A percentile compares a stretch with the other conserved stretches of the same genome.
These are phyloP conservation scores for Bothriochloa decipiens DNA, from an alignment of 176 grass and related monocot genomes.

Conservation along the genomic window DNA sequence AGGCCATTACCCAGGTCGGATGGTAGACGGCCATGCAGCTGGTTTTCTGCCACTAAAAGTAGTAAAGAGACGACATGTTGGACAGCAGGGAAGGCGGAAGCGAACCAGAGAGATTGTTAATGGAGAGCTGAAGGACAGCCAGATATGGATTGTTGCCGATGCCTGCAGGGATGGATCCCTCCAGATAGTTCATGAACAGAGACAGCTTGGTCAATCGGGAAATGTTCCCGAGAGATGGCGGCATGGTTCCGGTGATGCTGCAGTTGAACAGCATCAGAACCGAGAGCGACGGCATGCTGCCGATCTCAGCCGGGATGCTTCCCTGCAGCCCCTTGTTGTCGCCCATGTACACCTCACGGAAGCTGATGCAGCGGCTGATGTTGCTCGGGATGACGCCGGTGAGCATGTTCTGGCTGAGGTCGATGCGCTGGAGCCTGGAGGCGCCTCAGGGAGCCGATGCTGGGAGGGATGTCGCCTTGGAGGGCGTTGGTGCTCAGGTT, in stretches of 20 bases:
- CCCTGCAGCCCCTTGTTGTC: neutral
- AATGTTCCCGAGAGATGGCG: neutral
- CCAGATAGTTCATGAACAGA: neutral
- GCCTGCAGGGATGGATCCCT: neutral
- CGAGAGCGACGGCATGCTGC: neutral
- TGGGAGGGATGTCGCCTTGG: conserved; percentile 6
- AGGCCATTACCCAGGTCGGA: conserved; percentile 5
- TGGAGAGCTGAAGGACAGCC: no score
- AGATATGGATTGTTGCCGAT: conserved; percentile 22
- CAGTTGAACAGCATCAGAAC: neutral
- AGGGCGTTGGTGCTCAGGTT: conserved; percentile 7
- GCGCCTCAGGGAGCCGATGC: conserved; percentile 4
- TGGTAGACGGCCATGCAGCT: conserved; percentile 13
- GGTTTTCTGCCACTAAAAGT: neutral
- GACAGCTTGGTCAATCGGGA: neutral
- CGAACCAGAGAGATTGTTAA: no score
- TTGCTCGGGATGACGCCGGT: conserved; percentile 13
- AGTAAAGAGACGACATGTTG: neutral
- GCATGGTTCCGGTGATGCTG: conserved; percentile 23
- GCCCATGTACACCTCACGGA: neutral
- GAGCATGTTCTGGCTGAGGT: neutral
- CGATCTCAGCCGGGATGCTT: conserved; percentile 22
- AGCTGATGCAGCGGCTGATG: conserved; percentile 21
- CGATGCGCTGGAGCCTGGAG: neutral
- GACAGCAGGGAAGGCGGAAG: neutral